phyloP scores from a whole-genome alignment of 805 yeast genomes.

The Metschnikowia aberdeeniae region DNA sequence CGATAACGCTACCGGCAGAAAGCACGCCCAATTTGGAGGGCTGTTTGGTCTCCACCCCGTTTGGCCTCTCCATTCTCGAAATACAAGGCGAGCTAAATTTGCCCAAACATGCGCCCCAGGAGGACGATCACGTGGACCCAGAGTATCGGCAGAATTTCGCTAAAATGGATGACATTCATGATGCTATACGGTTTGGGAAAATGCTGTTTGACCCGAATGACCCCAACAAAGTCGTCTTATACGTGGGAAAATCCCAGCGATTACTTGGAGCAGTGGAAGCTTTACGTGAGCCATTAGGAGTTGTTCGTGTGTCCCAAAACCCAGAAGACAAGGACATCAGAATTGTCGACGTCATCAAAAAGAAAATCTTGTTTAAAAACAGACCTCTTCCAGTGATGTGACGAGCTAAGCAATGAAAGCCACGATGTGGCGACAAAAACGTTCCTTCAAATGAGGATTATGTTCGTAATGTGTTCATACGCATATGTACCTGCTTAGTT shows the following conservation, averaged over 20 bases:
- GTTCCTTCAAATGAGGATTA: background rate
- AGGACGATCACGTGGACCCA: constrained; percentile 26
- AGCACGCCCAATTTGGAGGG: constrained; percentile 6
- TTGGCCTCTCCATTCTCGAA: constrained; percentile 60
- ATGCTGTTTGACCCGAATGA: constrained; percentile 43
- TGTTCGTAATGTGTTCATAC: too few species aligned
- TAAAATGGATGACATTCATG: constrained; percentile 28
- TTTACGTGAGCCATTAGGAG: constrained; percentile 62
- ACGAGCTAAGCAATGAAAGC: constrained; percentile 6
- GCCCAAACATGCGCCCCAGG: constrained; percentile 33
- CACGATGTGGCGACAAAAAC: background rate
- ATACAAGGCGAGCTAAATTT: constrained; percentile 70
- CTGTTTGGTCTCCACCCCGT: constrained; percentile 42
- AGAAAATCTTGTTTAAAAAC: constrained; percentile 58
- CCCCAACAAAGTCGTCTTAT: constrained; percentile 47
- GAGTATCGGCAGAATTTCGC: constrained; percentile 34
- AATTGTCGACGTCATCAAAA: constrained; percentile 55
- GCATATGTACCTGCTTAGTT: too few species aligned
- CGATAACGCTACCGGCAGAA: constrained; percentile 4
- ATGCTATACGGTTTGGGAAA: constrained; percentile 51
- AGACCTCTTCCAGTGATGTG: constrained; percentile 79
- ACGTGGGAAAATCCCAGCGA: constrained; percentile 67
- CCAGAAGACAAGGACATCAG: constrained; percentile 33
- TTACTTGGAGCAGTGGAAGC: constrained; percentile 57
- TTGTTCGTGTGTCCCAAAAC: constrained; percentile 45